A percentile compares a stretch with the other conserved stretches of the same genome.
phyloP scores from a whole-genome alignment of 495 filamentous ascomycete genomes.

The Collariella sp. region DNA sequence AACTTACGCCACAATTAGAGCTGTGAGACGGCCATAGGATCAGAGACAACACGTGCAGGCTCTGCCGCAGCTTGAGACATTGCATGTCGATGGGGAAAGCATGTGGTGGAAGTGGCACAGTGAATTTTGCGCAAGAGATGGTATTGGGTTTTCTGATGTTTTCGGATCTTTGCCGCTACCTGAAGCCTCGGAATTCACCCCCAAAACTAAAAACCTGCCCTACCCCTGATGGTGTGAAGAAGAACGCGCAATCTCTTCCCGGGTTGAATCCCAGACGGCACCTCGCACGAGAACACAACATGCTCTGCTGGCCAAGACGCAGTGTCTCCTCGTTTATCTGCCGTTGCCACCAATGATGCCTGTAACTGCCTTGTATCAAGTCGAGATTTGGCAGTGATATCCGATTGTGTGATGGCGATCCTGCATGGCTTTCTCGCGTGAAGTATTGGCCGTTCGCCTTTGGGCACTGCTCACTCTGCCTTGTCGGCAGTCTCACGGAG shows the following conservation, averaged over 20 bases:
- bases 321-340: conserved; percentile 17
- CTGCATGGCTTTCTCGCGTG: conserved; percentile 16
- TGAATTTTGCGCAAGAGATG: background rate
- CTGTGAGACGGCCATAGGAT: conserved; percentile 16
- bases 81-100: background rate
- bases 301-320: conserved; percentile 25
- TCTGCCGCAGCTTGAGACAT: conserved; percentile 19
- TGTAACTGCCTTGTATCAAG: conserved; percentile 9
- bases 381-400: background rate
- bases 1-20: background rate
- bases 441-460: conserved; percentile 23
- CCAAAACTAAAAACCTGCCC: background rate
- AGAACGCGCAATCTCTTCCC: background rate
- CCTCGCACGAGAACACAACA: conserved; percentile 12
- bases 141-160: background rate
- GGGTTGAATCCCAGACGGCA: background rate
- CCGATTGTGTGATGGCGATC: background rate
- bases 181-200: background rate
- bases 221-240: background rate
- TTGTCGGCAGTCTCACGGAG: conserved; percentile 49
- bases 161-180: background rate
- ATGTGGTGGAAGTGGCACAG: background rate
- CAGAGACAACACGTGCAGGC: conserved; percentile 23
- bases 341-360: conserved; percentile 7
- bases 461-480: conserved; percentile 35